These are phyloP conservation scores for Tilletia horrida DNA, from an alignment of 1,284 basidiomycete species.

Conservation along the genomic window DNA sequence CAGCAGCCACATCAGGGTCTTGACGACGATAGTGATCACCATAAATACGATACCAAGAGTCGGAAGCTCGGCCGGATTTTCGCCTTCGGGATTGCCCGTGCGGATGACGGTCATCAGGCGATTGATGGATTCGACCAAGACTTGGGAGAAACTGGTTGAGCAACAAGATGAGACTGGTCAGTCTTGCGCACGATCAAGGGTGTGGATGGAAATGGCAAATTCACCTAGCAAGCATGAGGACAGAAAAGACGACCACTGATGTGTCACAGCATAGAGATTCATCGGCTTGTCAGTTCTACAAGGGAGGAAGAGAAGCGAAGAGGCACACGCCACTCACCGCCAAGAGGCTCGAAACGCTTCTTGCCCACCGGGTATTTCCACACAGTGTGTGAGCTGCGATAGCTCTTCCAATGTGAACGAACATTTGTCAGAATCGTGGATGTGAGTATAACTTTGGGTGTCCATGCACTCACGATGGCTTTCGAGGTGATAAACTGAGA, in stretches of 20 bases:
- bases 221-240: slow-evolving; percentile 60
- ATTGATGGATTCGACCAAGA: slow-evolving; percentile 47
- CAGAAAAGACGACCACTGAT: slow-evolving; percentile 59
- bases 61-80: slow-evolving; percentile 41
- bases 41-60: slow-evolving; percentile 56
- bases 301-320: background rate
- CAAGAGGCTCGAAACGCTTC: slow-evolving; percentile 59
- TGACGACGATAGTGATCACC: slow-evolving; percentile 61
- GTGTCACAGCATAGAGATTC: background rate
- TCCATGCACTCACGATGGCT: slow-evolving; percentile 27
- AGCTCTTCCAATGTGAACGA: slow-evolving; percentile 17
- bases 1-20: slow-evolving; percentile 58
- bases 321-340: slow-evolving; percentile 23
- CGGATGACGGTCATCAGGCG: slow-evolving; percentile 44
- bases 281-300: background rate
- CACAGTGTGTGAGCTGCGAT: slow-evolving; percentile 46
- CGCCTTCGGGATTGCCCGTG: slow-evolving; percentile 41
- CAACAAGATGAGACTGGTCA: background rate
- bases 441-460: too few species aligned
- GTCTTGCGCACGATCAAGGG: too few species aligned
- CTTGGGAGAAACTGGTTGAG: slow-evolving; percentile 34
- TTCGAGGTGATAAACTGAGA: slow-evolving; percentile 41
- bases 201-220: background rate
- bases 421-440: background rate
- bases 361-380: slow-evolving; percentile 60